phyloP scores from a whole-genome alignment of 805 yeast genomes.

The Hanseniaspora singularis region DNA sequence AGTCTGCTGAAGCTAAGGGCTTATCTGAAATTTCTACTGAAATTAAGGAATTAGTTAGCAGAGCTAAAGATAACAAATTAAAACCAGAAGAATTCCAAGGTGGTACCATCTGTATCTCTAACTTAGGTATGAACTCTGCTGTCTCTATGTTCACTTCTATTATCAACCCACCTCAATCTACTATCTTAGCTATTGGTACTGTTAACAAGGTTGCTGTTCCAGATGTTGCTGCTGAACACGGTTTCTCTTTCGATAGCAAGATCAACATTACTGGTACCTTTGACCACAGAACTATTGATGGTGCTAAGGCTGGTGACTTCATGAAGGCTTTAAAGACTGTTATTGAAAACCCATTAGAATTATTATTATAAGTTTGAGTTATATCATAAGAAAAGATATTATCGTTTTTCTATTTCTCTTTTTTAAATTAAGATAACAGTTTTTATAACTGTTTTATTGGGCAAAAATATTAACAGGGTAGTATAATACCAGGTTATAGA shows the following conservation, averaged over 20 bases:
- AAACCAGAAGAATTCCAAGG: constrained; percentile 97
- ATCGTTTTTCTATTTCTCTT: neutral
- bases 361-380: constrained; percentile 49
- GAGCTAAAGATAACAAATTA: constrained; percentile 90
- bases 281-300: constrained; percentile 95
- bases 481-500: no score
- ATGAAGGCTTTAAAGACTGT: constrained; percentile 84
- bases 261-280: constrained; percentile 91
- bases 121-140: constrained; percentile 97
- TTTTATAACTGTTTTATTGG: no score
- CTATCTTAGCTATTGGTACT: constrained; percentile 91
- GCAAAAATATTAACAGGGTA: no score
- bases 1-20: constrained; percentile 79
- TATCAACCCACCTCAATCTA: constrained; percentile 93
- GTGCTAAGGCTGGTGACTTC: constrained; percentile 96
- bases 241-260: constrained; percentile 83
- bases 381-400: neutral
- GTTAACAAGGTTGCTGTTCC: constrained; percentile 85
- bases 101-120: constrained; percentile 96
- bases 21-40: constrained; percentile 67
- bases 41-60: constrained; percentile 86
- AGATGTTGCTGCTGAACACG: constrained; percentile 80
- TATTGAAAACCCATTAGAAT: constrained; percentile 90
- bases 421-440: neutral
- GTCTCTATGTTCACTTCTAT: constrained; percentile 88